Conservation (phyloP, 768 basidiomycete species). For the Boletus patriciae region DNA sequence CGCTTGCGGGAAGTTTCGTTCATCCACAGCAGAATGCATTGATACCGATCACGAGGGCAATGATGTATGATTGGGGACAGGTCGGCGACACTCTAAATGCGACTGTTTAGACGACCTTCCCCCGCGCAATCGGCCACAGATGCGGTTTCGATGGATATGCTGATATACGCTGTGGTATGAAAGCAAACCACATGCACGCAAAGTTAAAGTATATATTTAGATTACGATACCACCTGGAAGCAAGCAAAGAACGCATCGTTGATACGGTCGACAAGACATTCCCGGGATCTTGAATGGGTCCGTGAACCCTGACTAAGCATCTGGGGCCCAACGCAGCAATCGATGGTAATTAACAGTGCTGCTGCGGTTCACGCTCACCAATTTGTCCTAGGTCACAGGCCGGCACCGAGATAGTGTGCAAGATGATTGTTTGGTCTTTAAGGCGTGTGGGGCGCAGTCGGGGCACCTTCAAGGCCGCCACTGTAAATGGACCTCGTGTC, state of each 20-base stretch:
- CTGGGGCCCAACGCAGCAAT: constrained; percentile 8
- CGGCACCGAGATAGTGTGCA: constrained; percentile 28
- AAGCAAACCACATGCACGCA: constrained; percentile 5
- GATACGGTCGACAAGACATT: constrained; percentile 11
- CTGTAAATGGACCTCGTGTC: constrained; percentile 19
- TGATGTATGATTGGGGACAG: constrained; percentile 28
- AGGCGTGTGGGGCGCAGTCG: constrained; percentile 11
- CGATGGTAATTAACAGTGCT: constrained; percentile 10
- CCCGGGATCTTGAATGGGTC: constrained; percentile 7
- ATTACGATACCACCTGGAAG: constrained; percentile 11
- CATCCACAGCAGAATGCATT: constrained; percentile 18
- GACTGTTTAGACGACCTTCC: constrained; percentile 7
- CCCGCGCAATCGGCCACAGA: constrained; percentile 25
- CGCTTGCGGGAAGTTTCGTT: constrained; percentile 10
- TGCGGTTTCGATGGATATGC: constrained; percentile 11
- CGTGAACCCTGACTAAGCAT: constrained; percentile 11
- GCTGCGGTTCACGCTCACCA: constrained; percentile 18
- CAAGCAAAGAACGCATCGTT: constrained; percentile 3
- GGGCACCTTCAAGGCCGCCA: constrained; percentile 13
- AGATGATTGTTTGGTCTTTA: background rate
- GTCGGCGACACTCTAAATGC: constrained; percentile 26
- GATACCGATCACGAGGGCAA: constrained; percentile 23
- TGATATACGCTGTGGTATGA: constrained; percentile 17
- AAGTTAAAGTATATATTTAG: constrained; percentile 15
- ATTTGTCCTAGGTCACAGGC: constrained; percentile 11